Base-by-base conservation (phyloP, 768 basidiomycete genomes). In the Rhizopogon vinicolor region DNA sequence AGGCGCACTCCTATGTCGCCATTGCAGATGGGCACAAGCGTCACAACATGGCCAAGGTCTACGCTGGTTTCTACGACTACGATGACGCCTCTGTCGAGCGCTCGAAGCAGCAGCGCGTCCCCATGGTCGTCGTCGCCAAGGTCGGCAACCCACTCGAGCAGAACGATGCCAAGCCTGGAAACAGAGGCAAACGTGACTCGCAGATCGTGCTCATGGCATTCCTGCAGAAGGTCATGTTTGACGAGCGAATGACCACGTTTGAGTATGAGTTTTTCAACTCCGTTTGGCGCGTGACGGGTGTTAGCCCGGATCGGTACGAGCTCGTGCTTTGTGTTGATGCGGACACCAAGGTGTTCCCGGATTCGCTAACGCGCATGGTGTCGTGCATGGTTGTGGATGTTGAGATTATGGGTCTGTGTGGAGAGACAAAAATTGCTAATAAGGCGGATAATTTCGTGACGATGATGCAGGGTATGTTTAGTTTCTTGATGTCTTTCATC, bases 261-360 rank as follows among this genome's bases (percentile, higher is more conserved):
- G 97, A 98, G 75, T 98, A 98, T 70, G 97, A 98, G 73, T 98
- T 98, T 72, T 99, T 99, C 85, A 99, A 99, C 73, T 87, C 93
- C 52, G 78, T 98, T 18, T 99, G 97, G 97, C 77, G 96, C 52
- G 89, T 85, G 42, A 96, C 95, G 14, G 97, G 97, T 29, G 86
- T 99, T 57, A 90, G 89, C 67, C 96, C 97, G 6, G 97, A 98
- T 75, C 85, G 88, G 55, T 99, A 95, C 69, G 96, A 98, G 73
- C 77, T 94, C 42, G 91, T 93, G 57, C 82, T 99, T 42, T 97
- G 95, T 72, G 93, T 97, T 67, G 93, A 97, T 77, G 94, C 93
- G 52, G 93, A 97, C 75, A 98, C 94, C 58, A 98, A 98, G 80
- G 91, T 98, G 52, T 99, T 98, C 84, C 97, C 97, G 13, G 97